These are phyloP conservation scores for Stentor coeruleus DNA, from an alignment of 73 alveolate species.

Conservation along the genomic window DNA sequence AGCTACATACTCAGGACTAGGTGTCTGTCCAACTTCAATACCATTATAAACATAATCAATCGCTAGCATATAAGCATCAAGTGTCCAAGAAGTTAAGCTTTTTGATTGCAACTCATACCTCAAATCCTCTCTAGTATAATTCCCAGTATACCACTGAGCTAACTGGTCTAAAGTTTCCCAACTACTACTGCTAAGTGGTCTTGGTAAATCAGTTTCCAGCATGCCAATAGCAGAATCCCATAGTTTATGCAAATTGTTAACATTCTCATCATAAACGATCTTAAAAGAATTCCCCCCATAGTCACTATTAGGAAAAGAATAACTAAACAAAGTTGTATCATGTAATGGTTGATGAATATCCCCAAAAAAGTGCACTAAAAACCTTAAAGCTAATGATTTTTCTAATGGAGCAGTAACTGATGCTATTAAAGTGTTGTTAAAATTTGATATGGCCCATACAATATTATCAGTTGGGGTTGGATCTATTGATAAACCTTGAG, in stretches of 20 bases:
- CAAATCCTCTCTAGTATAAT: conserved; percentile 27
- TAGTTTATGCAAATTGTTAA: conserved; percentile 35
- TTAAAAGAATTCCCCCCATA: conserved; percentile 55
- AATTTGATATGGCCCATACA: conserved; percentile 8
- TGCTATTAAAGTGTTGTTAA: not conserved
- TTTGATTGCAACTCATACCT: conserved; percentile 7
- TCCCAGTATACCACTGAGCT: not conserved
- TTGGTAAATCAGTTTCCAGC: not conserved
- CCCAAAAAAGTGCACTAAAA: conserved; percentile 62
- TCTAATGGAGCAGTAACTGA: conserved; percentile 28
- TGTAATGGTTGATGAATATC: conserved; percentile 75
- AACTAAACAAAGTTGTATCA: conserved; percentile 35
- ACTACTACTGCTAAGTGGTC: conserved; percentile 29
- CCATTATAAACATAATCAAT: conserved; percentile 26
- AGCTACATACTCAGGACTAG: conserved; percentile 21
- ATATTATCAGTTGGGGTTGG: conserved; percentile 23
- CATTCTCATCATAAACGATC: conserved; percentile 23
- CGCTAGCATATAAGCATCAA: conserved; percentile 22
- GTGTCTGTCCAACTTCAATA: not conserved
- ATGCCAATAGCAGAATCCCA: conserved; percentile 24
- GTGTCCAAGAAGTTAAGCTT: conserved; percentile 21
- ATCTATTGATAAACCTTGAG: not conserved
- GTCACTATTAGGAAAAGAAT: conserved; percentile 54
- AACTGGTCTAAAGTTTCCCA: conserved; percentile 1
- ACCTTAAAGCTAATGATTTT: conserved; percentile 38